Evolutionary conservation across 371 early-diverging fungal genomes (phyloP).

Genomic region (Syncephalastrum racemosum): DNA sequence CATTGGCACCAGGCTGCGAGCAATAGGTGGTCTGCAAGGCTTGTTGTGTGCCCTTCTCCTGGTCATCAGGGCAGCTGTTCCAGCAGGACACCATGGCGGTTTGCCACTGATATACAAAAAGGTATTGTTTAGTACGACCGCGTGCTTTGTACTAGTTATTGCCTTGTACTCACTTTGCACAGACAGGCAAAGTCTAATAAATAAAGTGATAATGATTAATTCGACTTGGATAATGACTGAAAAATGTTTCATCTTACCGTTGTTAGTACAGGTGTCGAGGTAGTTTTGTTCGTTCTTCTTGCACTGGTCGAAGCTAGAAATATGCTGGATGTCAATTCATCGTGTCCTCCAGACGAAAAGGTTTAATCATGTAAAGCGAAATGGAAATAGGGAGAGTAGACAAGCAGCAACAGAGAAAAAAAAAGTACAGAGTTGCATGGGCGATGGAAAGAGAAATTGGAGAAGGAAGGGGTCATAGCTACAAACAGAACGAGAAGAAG

Average conservation of each 20-base stretch:
- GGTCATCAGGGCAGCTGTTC: conserved; percentile 29
- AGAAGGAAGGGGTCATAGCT: too few relatives aligned
- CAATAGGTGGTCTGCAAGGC: conserved; percentile 32
- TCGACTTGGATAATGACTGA: too few relatives aligned
- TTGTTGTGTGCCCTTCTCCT: conserved; percentile 17
- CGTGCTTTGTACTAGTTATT: not conserved
- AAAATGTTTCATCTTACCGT: conserved; percentile 10
- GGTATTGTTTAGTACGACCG: not conserved
- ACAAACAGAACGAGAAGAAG: too few relatives aligned
- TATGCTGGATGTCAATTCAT: not conserved
- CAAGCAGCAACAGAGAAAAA: too few relatives aligned
- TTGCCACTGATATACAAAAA: conserved; percentile 19
- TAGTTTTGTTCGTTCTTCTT: conserved; percentile 22
- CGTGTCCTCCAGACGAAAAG: not conserved
- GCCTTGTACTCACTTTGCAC: conserved; percentile 18
- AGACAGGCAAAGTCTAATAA: conserved; percentile 23
- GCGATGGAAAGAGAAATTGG: too few relatives aligned
- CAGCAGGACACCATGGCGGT: conserved; percentile 26
- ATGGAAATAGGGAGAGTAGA: too few relatives aligned
- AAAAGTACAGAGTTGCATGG: too few relatives aligned
- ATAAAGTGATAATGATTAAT: not conserved
- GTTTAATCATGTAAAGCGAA: too few relatives aligned
- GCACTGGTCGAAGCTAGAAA: conserved; percentile 18
- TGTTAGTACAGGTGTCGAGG: conserved; percentile 13
- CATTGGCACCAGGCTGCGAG: conserved; percentile 37